Percentiles rank a stretch among this genome's conserved stretches.
Evolutionary conservation across 164 flowering plant genomes (phyloP).

Genomic region (Liquidambar formosana): DNA sequence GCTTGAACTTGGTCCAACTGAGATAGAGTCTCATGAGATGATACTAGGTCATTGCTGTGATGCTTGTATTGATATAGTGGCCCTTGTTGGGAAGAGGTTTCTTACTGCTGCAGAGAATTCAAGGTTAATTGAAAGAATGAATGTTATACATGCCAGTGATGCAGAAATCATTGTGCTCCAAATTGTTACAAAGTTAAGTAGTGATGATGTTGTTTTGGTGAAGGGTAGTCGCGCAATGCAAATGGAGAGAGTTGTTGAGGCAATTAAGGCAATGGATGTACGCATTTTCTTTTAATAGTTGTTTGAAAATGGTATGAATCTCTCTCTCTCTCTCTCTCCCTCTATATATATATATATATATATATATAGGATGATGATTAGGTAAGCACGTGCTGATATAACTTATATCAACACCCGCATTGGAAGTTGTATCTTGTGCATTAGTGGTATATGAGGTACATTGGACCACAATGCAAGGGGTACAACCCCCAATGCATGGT

Average conservation of each 20-base stretch:
- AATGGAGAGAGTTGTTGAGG: constrained; percentile 34
- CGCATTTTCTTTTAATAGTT: no score
- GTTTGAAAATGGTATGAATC: no score
- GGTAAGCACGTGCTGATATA: no score
- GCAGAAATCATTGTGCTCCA: constrained; percentile 18
- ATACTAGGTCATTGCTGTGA: constrained; percentile 21
- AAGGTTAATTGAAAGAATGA: constrained; percentile 13
- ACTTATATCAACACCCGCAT: no score
- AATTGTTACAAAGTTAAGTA: constrained; percentile 17
- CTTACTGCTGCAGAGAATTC: constrained; percentile 24
- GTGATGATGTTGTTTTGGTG: constrained; percentile 33
- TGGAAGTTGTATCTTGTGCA: no score
- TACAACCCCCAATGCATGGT: no score
- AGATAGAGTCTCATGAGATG: constrained; percentile 26
- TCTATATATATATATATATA: no score
- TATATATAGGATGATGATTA: no score
- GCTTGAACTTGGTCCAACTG: constrained; percentile 34
- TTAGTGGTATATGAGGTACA: no score
- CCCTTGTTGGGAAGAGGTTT: constrained; percentile 32
- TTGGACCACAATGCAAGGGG: no score
- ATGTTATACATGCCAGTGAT: constrained; percentile 19
- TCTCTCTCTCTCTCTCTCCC: no score
- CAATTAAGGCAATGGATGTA: constrained; percentile 18
- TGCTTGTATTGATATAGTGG: constrained; percentile 25
- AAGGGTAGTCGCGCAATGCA: constrained; percentile 35